A percentile compares a stretch with the other conserved stretches of the same genome.
Conservation (phyloP, 1,284 basidiomycete species). For the Ustilago sp. region DNA sequence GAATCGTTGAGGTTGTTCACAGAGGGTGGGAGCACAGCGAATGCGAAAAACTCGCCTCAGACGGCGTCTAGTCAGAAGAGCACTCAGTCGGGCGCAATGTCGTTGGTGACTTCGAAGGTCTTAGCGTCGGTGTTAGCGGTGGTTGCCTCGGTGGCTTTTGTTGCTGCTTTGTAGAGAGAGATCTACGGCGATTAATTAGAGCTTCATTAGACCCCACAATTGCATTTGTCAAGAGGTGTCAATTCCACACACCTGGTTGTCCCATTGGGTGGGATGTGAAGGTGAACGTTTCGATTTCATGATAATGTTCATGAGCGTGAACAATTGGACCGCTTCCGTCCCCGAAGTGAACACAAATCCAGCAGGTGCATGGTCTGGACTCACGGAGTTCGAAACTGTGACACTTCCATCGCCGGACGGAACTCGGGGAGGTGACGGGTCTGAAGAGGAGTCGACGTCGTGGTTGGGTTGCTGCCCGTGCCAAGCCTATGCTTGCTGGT, state of each 20-base stretch:
- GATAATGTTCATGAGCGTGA: not conserved
- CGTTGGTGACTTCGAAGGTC: not conserved
- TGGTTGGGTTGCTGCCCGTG: not conserved
- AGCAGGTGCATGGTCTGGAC: not conserved
- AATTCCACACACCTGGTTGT: not conserved
- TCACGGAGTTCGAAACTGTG: not conserved
- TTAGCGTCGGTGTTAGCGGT: constrained; percentile 8
- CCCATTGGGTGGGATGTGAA: not conserved
- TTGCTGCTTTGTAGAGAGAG: constrained; percentile 15
- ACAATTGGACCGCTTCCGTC: too few relatives aligned
- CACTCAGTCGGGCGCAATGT: constrained; percentile 4
- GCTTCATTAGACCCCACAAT: not conserved
- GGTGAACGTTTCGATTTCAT: not conserved
- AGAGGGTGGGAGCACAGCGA: constrained; percentile 47
- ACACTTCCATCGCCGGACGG: not conserved
- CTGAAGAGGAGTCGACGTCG: not conserved
- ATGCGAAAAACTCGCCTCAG: constrained; percentile 43
- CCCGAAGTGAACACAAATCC: not conserved
- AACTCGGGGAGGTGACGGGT: not conserved
- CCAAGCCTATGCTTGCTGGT: not conserved
- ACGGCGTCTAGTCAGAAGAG: constrained; percentile 10
- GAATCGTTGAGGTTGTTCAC: constrained; percentile 54
- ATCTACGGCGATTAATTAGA: not conserved
- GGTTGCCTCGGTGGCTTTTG: constrained; percentile 20
- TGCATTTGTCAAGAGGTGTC: not conserved